Evolutionary conservation across 257 asterid species (phyloP).

Genomic region (Gentiana macrophylla): DNA sequence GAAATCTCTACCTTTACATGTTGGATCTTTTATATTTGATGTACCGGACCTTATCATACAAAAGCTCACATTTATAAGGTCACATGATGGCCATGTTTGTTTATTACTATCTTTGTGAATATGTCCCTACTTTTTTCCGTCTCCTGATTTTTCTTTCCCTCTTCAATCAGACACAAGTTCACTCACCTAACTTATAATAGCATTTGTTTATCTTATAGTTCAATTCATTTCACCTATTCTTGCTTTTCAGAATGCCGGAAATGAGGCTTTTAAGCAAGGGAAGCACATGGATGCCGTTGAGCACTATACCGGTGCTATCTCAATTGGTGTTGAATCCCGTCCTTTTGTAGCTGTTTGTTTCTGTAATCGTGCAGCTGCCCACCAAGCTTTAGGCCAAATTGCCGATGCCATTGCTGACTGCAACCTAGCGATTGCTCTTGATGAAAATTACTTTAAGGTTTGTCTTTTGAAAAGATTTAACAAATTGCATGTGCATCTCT

Average conservation of each 20-base stretch:
- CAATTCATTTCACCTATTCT: background rate
- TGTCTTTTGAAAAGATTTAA: constrained; percentile 3
- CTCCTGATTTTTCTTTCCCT: background rate
- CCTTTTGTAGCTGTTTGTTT: constrained; percentile 88
- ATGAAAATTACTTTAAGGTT: constrained; percentile 72
- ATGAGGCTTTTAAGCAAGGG: constrained; percentile 75
- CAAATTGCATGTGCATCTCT: background rate
- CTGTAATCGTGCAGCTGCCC: constrained; percentile 97
- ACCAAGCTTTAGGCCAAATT: constrained; percentile 71
- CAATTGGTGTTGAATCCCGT: constrained; percentile 66
- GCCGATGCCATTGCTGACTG: constrained; percentile 94
- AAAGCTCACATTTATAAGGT: too few relatives aligned
- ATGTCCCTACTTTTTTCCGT: background rate
- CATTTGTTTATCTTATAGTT: background rate
- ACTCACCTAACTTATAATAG: background rate
- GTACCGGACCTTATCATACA: too few relatives aligned
- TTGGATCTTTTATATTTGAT: too few relatives aligned
- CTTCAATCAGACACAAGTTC: background rate
- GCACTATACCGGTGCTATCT: constrained; percentile 71
- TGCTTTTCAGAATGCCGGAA: constrained; percentile 64
- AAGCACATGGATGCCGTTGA: constrained; percentile 73
- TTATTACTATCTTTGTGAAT: background rate
- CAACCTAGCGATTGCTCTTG: constrained; percentile 84
- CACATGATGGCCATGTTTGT: too few relatives aligned
- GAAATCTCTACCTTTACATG: too few relatives aligned